phyloP scores from a whole-genome alignment of 208 protist genomes.

The Strigomonas galati region DNA sequence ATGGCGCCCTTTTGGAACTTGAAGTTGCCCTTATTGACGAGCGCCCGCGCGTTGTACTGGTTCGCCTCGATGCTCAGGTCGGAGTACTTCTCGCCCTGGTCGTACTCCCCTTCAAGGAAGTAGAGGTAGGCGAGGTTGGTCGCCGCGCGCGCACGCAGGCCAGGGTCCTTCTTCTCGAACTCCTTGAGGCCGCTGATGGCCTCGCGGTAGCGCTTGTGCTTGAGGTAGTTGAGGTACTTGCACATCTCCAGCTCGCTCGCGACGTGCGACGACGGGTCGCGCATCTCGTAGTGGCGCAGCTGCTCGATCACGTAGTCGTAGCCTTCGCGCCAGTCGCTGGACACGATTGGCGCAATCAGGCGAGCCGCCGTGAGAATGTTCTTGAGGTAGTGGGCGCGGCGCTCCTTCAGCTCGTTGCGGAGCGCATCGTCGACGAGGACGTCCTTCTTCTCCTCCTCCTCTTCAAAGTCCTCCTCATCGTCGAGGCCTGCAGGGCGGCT shows the following conservation, averaged over 20 bases:
- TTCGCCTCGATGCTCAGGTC: conserved; percentile 93
- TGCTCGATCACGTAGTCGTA: conserved; percentile 95
- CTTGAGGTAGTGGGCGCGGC: conserved; percentile 71
- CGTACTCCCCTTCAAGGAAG: conserved; percentile 97
- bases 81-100: conserved; percentile 95
- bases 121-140: conserved; percentile 98
- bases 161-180: conserved; percentile 96
- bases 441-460: conserved; percentile 86
- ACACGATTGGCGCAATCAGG: conserved; percentile 93
- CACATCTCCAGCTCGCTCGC: conserved; percentile 95
- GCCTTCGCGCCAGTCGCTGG: conserved; percentile 90
- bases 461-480: conserved; percentile 76
- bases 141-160: conserved; percentile 87
- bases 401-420: conserved; percentile 74
- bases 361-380: conserved; percentile 91
- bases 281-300: conserved; percentile 88
- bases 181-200: conserved; percentile 92
- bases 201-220: conserved; percentile 91
- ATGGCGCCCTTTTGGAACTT: conserved; percentile 85
- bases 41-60: conserved; percentile 96
- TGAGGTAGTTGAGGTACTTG: conserved; percentile 94
- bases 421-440: conserved; percentile 83
- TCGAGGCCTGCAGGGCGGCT: conserved; percentile 60
- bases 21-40: conserved; percentile 98
- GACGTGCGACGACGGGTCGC: conserved; percentile 80